A percentile compares a stretch with the other conserved stretches of the same genome.
Evolutionary conservation across 169 alveolate species (phyloP).

Genomic region (Perkinsus marinus): DNA sequence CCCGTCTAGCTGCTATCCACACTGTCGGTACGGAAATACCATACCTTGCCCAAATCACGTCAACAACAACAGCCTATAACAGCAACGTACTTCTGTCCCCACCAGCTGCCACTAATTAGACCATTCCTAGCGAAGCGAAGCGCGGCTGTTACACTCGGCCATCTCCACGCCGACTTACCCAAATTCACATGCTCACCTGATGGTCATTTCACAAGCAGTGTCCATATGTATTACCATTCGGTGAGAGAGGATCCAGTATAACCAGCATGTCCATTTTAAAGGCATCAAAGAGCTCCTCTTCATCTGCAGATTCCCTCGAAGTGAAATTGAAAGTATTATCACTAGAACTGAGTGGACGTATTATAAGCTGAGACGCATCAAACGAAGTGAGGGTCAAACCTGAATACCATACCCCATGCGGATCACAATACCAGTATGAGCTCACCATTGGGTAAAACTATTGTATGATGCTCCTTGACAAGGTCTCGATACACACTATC

Average conservation of each 20-base stretch:
- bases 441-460: not conserved
- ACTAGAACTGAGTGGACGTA: not conserved
- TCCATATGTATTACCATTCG: not conserved
- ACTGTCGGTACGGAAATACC: not conserved
- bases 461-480: not conserved
- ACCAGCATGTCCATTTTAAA: not conserved
- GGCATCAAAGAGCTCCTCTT: not conserved
- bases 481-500: no score
- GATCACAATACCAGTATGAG: no score
- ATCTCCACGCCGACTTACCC: not conserved
- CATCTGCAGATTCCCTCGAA: not conserved
- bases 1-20: not conserved
- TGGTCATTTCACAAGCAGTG: not conserved
- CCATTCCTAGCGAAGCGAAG: not conserved
- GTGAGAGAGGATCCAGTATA: not conserved
- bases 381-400: not conserved
- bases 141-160: not conserved
- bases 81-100: not conserved
- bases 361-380: not conserved
- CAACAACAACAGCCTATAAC: not conserved
- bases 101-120: not conserved
- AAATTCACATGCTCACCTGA: not conserved
- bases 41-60: not conserved
- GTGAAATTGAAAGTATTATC: not conserved
- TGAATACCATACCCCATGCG: no score